Conservation (phyloP, 2,329 filamentous ascomycete species). For the Claviceps monticola region DNA sequence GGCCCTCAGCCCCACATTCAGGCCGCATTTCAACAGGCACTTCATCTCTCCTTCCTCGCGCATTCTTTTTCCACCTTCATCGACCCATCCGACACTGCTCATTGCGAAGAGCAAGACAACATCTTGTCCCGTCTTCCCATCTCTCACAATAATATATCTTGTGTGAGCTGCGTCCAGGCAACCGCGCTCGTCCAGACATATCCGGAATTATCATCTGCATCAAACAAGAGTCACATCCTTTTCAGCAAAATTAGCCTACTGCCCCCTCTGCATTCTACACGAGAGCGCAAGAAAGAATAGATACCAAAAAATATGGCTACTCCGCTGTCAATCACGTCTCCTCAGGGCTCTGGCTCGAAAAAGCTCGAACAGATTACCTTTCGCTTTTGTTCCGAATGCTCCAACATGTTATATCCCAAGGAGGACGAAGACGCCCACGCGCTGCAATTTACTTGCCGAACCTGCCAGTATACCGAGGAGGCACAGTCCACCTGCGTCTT, state of each 20-base stretch:
- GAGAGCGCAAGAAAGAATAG: neutral
- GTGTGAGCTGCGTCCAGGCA: neutral
- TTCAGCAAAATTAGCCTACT: constrained; percentile 1
- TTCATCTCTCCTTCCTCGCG: neutral
- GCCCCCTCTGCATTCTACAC: neutral
- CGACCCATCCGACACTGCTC: constrained; percentile 1
- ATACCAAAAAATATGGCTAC: constrained; percentile 35
- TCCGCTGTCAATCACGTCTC: constrained; percentile 35
- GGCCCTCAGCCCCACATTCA: neutral
- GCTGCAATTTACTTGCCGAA: constrained; percentile 91
- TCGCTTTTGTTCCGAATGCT: constrained; percentile 96
- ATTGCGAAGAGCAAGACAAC: neutral
- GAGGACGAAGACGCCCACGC: constrained; percentile 75
- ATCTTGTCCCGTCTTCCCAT: neutral
- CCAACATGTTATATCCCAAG: constrained; percentile 95
- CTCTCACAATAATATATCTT: neutral
- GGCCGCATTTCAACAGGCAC: neutral
- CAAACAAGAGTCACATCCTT: constrained; percentile 1
- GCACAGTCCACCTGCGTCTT: constrained; percentile 86
- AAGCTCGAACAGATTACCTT: constrained; percentile 77
- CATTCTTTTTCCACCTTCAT: neutral
- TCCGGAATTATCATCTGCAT: neutral
- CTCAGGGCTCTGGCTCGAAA: constrained; percentile 31
- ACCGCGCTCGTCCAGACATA: neutral
- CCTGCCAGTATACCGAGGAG: constrained; percentile 81